Conservation (phyloP, 2,329 filamentous ascomycete species). For the Trichoderma polysporum region DNA sequence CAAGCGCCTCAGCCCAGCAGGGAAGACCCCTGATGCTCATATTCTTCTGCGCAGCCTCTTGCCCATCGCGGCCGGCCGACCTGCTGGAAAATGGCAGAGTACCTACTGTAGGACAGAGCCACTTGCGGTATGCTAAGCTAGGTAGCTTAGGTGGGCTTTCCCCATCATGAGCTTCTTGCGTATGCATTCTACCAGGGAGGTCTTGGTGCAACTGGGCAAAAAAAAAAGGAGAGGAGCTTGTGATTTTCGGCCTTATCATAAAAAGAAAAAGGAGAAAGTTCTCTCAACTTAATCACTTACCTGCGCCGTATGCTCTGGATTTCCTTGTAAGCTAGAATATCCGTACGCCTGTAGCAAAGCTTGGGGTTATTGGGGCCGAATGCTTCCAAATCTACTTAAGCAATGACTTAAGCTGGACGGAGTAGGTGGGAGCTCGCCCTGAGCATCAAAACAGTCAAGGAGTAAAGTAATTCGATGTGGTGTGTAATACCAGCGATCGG, state of each 20-base stretch:
- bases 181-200: background rate
- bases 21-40: conserved; percentile 9
- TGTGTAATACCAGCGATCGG: conserved; percentile 14
- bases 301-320: background rate
- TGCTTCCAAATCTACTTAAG: background rate
- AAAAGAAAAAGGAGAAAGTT: background rate
- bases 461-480: conserved; percentile 1
- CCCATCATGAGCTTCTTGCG: background rate
- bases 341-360: background rate
- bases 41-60: background rate
- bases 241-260: background rate
- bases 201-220: background rate
- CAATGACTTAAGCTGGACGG: background rate
- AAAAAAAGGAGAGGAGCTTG: background rate
- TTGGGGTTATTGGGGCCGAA: background rate
- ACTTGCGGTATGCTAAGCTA: background rate
- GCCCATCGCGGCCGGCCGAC: background rate
- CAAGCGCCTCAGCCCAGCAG: conserved; percentile 19
- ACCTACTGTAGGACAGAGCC: background rate
- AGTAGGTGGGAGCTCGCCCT: background rate
- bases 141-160: background rate
- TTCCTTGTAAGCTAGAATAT: background rate
- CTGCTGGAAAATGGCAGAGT: background rate
- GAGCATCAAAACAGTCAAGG: background rate
- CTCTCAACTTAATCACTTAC: background rate